Evolutionary conservation across 768 basidiomycete species (phyloP).

Genomic region (Auriscalpium orientale): DNA sequence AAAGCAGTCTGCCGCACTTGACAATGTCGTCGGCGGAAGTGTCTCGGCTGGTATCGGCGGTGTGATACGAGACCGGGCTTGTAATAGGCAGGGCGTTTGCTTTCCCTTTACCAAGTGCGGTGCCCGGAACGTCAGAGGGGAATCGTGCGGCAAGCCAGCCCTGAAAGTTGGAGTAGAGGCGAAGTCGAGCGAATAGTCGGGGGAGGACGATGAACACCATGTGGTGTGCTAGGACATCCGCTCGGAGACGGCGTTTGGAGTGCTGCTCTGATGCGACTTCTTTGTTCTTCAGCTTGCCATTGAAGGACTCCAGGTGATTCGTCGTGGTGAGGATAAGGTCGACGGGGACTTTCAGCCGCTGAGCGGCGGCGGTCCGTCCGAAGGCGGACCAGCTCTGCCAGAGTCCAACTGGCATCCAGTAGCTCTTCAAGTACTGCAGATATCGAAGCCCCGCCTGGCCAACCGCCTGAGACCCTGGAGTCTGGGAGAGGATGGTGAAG

Average conservation of each 20-base stretch:
- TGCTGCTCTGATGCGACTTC: slow-evolving; percentile 22
- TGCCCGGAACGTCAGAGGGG: too few species aligned
- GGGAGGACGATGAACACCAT: slow-evolving; percentile 18
- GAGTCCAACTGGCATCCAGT: not conserved
- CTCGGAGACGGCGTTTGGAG: slow-evolving; percentile 23
- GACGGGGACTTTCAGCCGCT: slow-evolving; percentile 5
- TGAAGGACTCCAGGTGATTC: slow-evolving; percentile 35
- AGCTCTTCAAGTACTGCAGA: not conserved
- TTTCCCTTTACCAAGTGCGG: too few species aligned
- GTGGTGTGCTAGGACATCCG: slow-evolving; percentile 20
- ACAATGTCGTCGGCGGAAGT: not conserved
- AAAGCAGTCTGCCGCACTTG: not conserved
- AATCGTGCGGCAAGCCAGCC: not conserved
- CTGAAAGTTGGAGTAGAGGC: not conserved
- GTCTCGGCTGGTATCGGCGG: too few species aligned
- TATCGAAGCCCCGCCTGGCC: not conserved
- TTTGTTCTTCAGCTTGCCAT: slow-evolving; percentile 26
- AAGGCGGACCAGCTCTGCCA: not conserved
- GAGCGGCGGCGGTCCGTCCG: not conserved
- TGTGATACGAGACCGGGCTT: too few species aligned
- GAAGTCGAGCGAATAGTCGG: slow-evolving; percentile 11
- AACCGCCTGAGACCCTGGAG: not conserved
- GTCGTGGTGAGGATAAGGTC: slow-evolving; percentile 29
- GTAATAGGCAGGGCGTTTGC: too few species aligned
- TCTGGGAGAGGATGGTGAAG: too few species aligned